These are phyloP conservation scores for Pistacia integerrima DNA, from an alignment of 345 rosid species.

Conservation along the genomic window DNA sequence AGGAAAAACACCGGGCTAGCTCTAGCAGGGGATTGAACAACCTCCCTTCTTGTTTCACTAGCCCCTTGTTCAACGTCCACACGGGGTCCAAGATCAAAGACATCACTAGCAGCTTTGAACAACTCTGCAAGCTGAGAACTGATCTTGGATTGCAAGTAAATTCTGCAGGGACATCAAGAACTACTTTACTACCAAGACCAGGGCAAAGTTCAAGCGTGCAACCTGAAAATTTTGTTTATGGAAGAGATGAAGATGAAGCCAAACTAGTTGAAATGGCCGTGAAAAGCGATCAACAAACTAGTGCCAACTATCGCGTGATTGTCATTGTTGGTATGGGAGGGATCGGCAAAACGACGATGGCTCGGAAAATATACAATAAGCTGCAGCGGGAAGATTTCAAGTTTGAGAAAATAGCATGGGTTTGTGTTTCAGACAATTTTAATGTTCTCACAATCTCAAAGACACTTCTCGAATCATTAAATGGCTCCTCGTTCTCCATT, in stretches of 20 bases:
- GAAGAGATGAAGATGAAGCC: conserved; percentile 4
- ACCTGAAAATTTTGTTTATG: neutral
- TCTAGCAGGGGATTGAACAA: too few relatives aligned
- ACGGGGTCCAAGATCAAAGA: neutral
- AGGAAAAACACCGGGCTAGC: too few relatives aligned
- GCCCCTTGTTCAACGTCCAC: too few relatives aligned
- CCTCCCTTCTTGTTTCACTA: too few relatives aligned
- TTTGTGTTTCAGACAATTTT: neutral
- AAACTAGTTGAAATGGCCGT: neutral
- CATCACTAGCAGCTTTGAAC: neutral
- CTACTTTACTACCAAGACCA: neutral
- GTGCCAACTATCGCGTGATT: neutral
- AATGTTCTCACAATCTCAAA: neutral
- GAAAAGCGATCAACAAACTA: neutral
- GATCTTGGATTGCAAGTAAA: neutral
- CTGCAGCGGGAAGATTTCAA: neutral
- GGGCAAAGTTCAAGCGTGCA: neutral
- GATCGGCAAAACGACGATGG: conserved; percentile 4
- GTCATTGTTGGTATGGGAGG: conserved; percentile 5
- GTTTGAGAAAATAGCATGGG: conserved; percentile 5
- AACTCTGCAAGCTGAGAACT: neutral
- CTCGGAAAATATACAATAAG: neutral
- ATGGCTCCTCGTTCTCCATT: too few relatives aligned
- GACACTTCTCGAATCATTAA: neutral
- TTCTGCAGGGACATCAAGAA: neutral